Evolutionary conservation across 83 land plant genomes (phyloP).

Genomic region (Isoetes engelmannii): DNA sequence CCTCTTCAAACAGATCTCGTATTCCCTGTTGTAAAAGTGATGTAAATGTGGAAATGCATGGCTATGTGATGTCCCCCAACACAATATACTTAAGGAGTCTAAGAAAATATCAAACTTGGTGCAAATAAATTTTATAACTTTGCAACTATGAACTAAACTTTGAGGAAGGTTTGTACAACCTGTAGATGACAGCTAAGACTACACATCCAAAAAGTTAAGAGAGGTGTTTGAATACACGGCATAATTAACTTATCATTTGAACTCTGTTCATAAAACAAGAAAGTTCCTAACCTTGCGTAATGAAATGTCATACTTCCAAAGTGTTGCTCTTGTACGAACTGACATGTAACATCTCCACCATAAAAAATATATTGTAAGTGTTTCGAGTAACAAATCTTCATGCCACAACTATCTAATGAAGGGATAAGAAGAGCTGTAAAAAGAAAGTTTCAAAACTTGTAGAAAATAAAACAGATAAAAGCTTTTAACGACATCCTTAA

Average conservation of each 20-base stretch:
- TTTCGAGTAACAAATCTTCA: background rate
- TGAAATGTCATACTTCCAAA: constrained; percentile 44
- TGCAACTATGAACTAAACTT: background rate
- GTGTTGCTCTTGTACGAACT: constrained; percentile 43
- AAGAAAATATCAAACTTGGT: background rate
- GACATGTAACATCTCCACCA: constrained; percentile 46
- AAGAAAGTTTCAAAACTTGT: background rate
- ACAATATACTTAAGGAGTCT: background rate
- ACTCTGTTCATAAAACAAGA: background rate
- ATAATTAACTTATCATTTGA: too few relatives aligned
- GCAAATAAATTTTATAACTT: background rate
- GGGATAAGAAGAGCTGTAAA: background rate
- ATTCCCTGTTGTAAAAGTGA: constrained; percentile 30
- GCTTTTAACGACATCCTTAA: constrained; percentile 13
- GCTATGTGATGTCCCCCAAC: background rate
- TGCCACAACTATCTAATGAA: background rate
- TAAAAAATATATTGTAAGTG: background rate
- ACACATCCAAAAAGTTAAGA: too few relatives aligned
- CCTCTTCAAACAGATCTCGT: constrained; percentile 57
- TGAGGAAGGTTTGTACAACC: background rate
- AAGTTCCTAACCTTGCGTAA: constrained; percentile 39
- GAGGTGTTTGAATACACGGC: too few relatives aligned
- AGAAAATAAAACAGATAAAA: constrained; percentile 5
- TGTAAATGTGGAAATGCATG: background rate
- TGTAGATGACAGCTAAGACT: too few relatives aligned